phyloP scores from a whole-genome alignment of 169 alveolate species.

The Plasmodium gaboni region DNA sequence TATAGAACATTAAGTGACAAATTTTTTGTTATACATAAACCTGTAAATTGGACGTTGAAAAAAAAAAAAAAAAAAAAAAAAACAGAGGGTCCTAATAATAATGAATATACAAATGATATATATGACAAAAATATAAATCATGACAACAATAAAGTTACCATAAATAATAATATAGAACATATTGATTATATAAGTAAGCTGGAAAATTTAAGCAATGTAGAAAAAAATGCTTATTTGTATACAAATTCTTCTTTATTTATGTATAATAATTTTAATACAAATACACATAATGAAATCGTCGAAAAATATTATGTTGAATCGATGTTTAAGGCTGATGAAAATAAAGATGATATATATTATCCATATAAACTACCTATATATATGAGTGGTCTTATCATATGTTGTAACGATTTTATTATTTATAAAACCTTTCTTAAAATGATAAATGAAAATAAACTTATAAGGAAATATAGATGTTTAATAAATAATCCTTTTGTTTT shows the following conservation, averaged over 20 bases:
- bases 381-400: slow-evolving; percentile 72
- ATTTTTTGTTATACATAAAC: slow-evolving; percentile 71
- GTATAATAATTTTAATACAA: slow-evolving; percentile 4
- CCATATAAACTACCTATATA: slow-evolving; percentile 74
- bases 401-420: slow-evolving; percentile 47
- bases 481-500: slow-evolving; percentile 35
- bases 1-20: slow-evolving; percentile 65
- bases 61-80: slow-evolving; percentile 8
- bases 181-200: slow-evolving; percentile 6
- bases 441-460: slow-evolving; percentile 64
- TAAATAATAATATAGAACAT: slow-evolving; percentile 8
- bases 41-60: slow-evolving; percentile 72
- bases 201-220: slow-evolving; percentile 40
- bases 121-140: not conserved
- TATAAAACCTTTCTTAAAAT: slow-evolving; percentile 54
- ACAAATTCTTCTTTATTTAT: not conserved
- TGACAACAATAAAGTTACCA: slow-evolving; percentile 40
- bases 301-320: slow-evolving; percentile 69
- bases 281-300: not conserved
- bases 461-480: slow-evolving; percentile 71
- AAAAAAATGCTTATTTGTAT: slow-evolving; percentile 26
- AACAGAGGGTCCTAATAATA: not conserved
- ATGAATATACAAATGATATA: not conserved
- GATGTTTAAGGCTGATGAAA: slow-evolving; percentile 15
- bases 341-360: slow-evolving; percentile 11